Conservation (phyloP, 805 yeast species). For the Metschnikowia hibisci region DNA sequence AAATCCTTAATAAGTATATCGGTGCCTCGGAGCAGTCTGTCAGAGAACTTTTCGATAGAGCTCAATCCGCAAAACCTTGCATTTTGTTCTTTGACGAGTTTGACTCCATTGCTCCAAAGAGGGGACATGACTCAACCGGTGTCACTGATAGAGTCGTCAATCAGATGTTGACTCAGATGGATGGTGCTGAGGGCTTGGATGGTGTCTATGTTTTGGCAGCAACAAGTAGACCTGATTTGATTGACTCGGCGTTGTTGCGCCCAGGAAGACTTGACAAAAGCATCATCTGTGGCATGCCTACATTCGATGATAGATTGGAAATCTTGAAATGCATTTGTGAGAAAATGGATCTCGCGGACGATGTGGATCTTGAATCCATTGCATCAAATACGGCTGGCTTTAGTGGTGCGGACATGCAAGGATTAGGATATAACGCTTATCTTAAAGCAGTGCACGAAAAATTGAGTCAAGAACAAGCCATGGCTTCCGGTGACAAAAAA, state of each 20-base stretch:
- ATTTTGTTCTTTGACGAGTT: conserved; percentile 91
- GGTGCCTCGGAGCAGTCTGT: conserved; percentile 97
- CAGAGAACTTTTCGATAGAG: conserved; percentile 88
- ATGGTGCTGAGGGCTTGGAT: conserved; percentile 96
- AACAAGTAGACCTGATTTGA: conserved; percentile 91
- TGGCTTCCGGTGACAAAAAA: conserved; percentile 15
- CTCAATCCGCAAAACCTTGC: conserved; percentile 93
- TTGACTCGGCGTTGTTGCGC: conserved; percentile 89
- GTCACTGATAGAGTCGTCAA: conserved; percentile 97
- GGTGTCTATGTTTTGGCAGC: conserved; percentile 97
- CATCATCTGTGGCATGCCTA: conserved; percentile 86
- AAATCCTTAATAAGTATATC: conserved; percentile 87
- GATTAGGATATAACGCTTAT: conserved; percentile 86
- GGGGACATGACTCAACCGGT: conserved; percentile 97
- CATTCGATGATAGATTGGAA: conserved; percentile 62
- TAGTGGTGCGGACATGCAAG: conserved; percentile 95
- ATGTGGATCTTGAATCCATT: conserved; percentile 49
- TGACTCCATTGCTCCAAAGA: conserved; percentile 94
- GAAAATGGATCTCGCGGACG: conserved; percentile 54
- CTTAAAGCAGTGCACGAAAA: conserved; percentile 76
- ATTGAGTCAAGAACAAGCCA: conserved; percentile 42
- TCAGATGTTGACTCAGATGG: conserved; percentile 96
- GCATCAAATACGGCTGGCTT: conserved; percentile 68
- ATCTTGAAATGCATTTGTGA: conserved; percentile 57
- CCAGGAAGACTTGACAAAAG: conserved; percentile 96